Evolutionary conservation across 768 basidiomycete genomes (phyloP), one percentile per base, ranked within the genome.

Genomic region (Zangia roseola): DNA sequence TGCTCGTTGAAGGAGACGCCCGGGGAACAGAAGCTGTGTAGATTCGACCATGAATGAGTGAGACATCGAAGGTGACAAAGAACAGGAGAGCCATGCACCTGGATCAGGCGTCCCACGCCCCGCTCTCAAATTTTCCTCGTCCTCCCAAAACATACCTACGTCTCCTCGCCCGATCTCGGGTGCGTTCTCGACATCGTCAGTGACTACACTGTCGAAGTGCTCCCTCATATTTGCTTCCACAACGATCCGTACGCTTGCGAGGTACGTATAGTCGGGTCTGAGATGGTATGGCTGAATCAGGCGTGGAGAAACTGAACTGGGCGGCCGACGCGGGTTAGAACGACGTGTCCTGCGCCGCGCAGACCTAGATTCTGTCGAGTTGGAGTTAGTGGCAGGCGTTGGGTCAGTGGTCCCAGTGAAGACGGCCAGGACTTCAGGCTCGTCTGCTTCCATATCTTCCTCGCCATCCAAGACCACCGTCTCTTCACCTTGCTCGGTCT

Each of bases 221-320:
- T 79, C 77, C 10, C 64, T 69, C 49, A 82, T 45, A 49, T 81
- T 83, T 26, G 72, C 69, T 55, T 83, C 80, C 14, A 82, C 69
- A 10, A 81, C 65, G 20, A 75, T 64, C 12, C 81, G 73, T 9
- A 70, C 79, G 13, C 78, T 75, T 3, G 77, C 70, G 12, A 82
- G 72, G 62, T 71, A 82, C 2, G 67, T 64, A 61, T 81, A 83
- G 55, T 83, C 81, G 0, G 76, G 76, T 14, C 74, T 52, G 16
- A 64, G 61, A 19, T 75, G 65, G 23, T 66, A 60, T 4, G 63
- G 56, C 10, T 52, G 47, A 36, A 63, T 63, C 30, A 52, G 36
- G 40, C 45, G 31, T 4, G 63, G 52, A 6, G 62, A 62, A 20
- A 62, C 47, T 0, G 23, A 9, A 45, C 60, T 45, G 6, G 47